Evolutionary conservation across 352 stramenopile species (phyloP).

Genomic region (Phytophthora podocarpi): DNA sequence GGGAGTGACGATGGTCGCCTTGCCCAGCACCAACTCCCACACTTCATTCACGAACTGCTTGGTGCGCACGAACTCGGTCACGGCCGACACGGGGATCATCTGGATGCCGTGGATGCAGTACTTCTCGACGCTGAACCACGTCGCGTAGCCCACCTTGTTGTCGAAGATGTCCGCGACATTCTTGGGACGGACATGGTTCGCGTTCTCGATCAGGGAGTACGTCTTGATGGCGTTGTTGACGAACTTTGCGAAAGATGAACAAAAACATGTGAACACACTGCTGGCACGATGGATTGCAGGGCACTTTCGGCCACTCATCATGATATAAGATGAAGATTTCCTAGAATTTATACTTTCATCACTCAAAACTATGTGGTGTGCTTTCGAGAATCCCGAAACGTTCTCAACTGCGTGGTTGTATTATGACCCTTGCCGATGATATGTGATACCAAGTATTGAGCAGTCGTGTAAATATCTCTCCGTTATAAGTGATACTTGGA

Average conservation of each 20-base stretch:
- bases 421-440: too few species aligned
- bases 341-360: too few species aligned
- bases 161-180: slow-evolving; percentile 81
- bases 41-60: slow-evolving; percentile 62
- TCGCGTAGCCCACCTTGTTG: slow-evolving; percentile 81
- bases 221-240: slow-evolving; percentile 57
- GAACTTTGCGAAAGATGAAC: too few species aligned
- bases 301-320: too few species aligned
- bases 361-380: too few species aligned
- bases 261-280: too few species aligned
- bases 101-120: slow-evolving; percentile 84
- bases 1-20: slow-evolving; percentile 52
- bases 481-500: slow-evolving; percentile 21
- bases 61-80: slow-evolving; percentile 62
- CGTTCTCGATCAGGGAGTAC: slow-evolving; percentile 64
- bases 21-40: slow-evolving; percentile 60
- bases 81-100: slow-evolving; percentile 75
- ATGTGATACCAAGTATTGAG: too few species aligned
- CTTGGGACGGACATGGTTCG: slow-evolving; percentile 56
- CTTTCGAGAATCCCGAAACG: too few species aligned
- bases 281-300: too few species aligned
- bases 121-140: slow-evolving; percentile 78
- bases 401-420: too few species aligned
- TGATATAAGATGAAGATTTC: too few species aligned
- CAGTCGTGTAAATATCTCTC: slow-evolving; percentile 10